These are phyloP conservation scores for Byssochlamys sp. DNA, from an alignment of 2,329 filamentous ascomycete species.

Conservation along the genomic window DNA sequence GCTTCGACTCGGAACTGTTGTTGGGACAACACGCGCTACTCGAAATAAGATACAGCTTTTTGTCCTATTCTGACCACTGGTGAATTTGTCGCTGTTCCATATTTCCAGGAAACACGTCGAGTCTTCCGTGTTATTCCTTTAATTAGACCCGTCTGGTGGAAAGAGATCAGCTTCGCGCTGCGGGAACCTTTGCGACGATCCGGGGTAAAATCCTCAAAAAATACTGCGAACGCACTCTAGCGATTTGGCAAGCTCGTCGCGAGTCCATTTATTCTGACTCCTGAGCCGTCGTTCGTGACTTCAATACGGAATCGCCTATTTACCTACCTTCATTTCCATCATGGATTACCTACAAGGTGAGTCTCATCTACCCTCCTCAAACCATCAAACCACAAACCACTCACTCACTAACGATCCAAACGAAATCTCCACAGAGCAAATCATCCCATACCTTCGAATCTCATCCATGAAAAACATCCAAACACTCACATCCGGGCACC, in stretches of 20 bases:
- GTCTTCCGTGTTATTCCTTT: background rate
- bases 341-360: slow-evolving; percentile 10
- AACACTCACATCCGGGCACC: slow-evolving; percentile 13
- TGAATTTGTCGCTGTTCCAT: background rate
- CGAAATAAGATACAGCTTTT: background rate
- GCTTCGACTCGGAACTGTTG: background rate
- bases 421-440: slow-evolving; percentile 7
- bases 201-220: background rate
- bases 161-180: background rate
- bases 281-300: background rate
- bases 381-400: background rate
- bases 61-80: background rate
- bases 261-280: background rate
- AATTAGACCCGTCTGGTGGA: no score
- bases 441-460: slow-evolving; percentile 10
- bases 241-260: background rate
- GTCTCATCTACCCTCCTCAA: background rate
- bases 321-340: background rate
- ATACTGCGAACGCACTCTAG: background rate
- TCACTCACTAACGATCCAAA: background rate
- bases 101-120: background rate
- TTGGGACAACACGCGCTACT: background rate
- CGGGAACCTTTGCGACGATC: background rate
- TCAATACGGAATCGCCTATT: background rate
- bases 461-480: slow-evolving; percentile 7